Conservation (phyloP, 2,329 filamentous ascomycete genomes). For the Monilinia aucupariae region DNA sequence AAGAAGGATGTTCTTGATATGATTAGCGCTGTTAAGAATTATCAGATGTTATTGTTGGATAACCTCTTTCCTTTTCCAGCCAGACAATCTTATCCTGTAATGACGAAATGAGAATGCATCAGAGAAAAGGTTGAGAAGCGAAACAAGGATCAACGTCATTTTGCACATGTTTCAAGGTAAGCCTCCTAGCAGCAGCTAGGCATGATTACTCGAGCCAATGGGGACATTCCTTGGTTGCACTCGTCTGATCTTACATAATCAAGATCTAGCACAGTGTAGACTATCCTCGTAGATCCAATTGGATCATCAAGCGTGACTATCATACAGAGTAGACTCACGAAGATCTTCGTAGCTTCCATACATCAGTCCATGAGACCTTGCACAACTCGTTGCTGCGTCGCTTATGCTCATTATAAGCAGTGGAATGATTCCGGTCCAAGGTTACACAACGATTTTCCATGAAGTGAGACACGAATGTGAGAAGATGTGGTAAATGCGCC, state of each 20-base stretch:
- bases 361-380: background rate
- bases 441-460: background rate
- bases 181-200: too few species aligned
- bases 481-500: background rate
- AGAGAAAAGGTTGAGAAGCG: background rate
- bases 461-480: background rate
- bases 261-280: too few species aligned
- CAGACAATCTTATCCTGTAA: too few species aligned
- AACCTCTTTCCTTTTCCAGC: background rate
- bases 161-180: background rate
- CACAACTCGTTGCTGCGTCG: background rate
- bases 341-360: background rate
- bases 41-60: background rate
- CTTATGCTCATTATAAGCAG: background rate
- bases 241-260: too few species aligned
- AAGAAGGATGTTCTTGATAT: too few species aligned
- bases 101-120: constrained; percentile 5
- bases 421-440: background rate
- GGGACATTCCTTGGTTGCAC: too few species aligned
- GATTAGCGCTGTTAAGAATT: too few species aligned
- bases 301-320: too few species aligned
- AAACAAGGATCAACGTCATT: constrained; percentile 12
- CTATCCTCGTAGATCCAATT: too few species aligned
- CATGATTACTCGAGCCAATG: too few species aligned
- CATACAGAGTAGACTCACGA: too few species aligned